These are phyloP conservation scores for Myriosclerotinia duriaeana DNA, from an alignment of 2,329 filamentous ascomycete species.

Conservation along the genomic window DNA sequence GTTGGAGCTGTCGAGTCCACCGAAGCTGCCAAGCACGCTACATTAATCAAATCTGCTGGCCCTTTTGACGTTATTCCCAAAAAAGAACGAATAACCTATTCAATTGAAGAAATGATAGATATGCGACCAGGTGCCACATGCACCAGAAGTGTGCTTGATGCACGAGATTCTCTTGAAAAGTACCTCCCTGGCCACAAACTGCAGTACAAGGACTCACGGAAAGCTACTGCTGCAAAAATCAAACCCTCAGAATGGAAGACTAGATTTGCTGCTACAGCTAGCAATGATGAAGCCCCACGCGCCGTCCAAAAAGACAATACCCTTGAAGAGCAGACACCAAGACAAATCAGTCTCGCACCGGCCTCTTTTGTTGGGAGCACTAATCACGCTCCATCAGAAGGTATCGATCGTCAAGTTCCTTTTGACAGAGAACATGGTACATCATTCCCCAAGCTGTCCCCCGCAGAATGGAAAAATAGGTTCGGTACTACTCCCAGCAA, in stretches of 20 bases:
- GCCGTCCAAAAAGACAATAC: neutral
- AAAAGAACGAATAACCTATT: constrained; percentile 8
- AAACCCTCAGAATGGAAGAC: constrained; percentile 11
- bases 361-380: neutral
- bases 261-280: neutral
- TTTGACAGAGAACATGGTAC: neutral
- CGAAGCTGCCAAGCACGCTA: neutral
- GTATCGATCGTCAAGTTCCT: neutral
- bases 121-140: constrained; percentile 17
- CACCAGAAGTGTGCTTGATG: neutral
- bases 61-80: neutral
- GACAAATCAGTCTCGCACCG: neutral
- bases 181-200: constrained; percentile 1
- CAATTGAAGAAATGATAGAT: constrained; percentile 1
- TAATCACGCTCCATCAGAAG: neutral
- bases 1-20: neutral
- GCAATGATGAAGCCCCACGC: neutral
- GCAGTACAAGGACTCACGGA: constrained; percentile 1
- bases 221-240: constrained; percentile 4
- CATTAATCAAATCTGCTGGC: neutral
- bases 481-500: neutral
- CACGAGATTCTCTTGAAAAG: constrained; percentile 6
- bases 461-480: constrained; percentile 1
- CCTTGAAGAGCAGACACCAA: neutral
- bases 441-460: neutral